These are phyloP conservation scores for Aphanomyces euteiches DNA, from an alignment of 352 stramenopile genomes.

Conservation along the genomic window DNA sequence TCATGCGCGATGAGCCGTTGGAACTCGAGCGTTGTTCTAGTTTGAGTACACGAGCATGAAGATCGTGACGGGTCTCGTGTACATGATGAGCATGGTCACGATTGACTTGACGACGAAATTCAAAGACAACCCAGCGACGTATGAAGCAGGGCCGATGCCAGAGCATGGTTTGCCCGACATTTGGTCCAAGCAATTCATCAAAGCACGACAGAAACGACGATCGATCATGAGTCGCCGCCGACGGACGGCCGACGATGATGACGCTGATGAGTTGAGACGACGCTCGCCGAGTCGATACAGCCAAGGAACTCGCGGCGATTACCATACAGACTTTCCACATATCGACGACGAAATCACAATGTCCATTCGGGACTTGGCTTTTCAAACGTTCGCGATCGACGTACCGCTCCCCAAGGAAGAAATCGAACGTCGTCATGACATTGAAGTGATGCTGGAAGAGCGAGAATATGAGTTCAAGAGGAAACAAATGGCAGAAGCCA, in stretches of 20 bases:
- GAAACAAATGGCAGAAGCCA: neutral
- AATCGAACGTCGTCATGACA: constrained; percentile 3
- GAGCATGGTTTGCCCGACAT: constrained; percentile 4
- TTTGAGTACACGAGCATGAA: constrained; percentile 15
- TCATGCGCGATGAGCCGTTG: neutral
- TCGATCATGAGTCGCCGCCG: neutral
- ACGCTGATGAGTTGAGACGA: too few relatives aligned
- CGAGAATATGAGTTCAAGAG: neutral
- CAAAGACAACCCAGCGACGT: constrained; percentile 21
- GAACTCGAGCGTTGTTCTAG: neutral
- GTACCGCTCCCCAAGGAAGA: constrained; percentile 16
- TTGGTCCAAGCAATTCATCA: constrained; percentile 26
- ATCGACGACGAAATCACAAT: constrained; percentile 7
- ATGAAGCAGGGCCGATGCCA: neutral
- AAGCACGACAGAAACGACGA: constrained; percentile 3
- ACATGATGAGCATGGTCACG: constrained; percentile 26
- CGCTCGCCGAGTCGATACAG: neutral
- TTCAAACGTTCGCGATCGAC: neutral
- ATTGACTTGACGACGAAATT: constrained; percentile 21
- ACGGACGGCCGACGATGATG: neutral
- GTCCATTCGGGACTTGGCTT: constrained; percentile 9
- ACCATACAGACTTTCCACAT: neutral
- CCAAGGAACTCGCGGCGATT: neutral
- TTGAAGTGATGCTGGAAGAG: constrained; percentile 22
- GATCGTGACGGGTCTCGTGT: constrained; percentile 8